A percentile compares a stretch with the other conserved stretches of the same genome.
phyloP scores from a whole-genome alignment of 768 basidiomycete species.

The Lyophyllum atratum region DNA sequence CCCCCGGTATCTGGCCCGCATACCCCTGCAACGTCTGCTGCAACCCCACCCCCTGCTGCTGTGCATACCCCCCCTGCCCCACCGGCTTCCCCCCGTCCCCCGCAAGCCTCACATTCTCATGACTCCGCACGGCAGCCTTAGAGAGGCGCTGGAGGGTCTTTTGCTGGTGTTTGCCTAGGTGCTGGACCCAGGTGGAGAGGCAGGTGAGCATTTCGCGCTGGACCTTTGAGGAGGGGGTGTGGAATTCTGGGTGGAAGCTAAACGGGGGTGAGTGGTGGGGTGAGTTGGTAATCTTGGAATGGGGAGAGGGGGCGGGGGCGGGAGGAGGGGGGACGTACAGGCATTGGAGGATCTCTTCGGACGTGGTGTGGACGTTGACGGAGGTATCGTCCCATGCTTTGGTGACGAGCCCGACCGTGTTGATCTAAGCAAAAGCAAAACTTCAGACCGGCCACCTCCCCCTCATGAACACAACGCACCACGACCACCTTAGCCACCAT shows the following conservation, averaged over 20 bases:
- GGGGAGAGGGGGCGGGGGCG: conserved; percentile 20
- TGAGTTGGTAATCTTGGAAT: neutral
- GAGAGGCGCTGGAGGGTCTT: conserved; percentile 57
- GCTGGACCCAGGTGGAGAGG: conserved; percentile 62
- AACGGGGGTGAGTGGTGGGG: neutral
- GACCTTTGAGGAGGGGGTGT: conserved; percentile 58
- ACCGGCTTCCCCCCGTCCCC: conserved; percentile 52
- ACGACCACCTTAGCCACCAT: conserved; percentile 70
- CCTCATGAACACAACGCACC: conserved; percentile 35
- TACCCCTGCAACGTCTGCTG: conserved; percentile 52
- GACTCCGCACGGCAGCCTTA: conserved; percentile 69
- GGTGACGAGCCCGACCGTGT: conserved; percentile 68
- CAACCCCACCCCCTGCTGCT: conserved; percentile 46
- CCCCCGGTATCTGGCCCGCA: conserved; percentile 47
- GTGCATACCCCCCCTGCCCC: conserved; percentile 50
- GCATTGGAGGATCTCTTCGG: conserved; percentile 67
- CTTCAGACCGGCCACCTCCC: neutral
- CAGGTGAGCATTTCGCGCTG: conserved; percentile 78
- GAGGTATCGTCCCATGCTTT: conserved; percentile 82
- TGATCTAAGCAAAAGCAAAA: conserved; percentile 36
- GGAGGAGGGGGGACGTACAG: conserved; percentile 44
- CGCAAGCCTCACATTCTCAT: conserved; percentile 65
- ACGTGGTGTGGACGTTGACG: conserved; percentile 53
- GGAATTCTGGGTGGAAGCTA: conserved; percentile 87
- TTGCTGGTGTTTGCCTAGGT: conserved; percentile 47